Evolutionary conservation across 2,329 filamentous ascomycete genomes (phyloP).

Genomic region (Fusarium avenaceum): DNA sequence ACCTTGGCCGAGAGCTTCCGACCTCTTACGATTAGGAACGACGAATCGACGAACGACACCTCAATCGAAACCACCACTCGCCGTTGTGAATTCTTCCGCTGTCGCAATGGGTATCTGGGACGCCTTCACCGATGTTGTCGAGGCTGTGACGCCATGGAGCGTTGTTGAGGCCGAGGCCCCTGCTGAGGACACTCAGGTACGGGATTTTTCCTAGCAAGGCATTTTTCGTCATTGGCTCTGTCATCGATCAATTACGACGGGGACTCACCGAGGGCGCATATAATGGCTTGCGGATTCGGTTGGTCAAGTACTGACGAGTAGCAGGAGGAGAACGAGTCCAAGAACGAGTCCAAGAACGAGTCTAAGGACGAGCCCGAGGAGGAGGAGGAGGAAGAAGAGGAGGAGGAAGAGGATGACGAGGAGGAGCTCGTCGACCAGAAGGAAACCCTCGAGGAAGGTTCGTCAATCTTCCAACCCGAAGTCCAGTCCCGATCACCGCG

Average conservation of each 20-base stretch:
- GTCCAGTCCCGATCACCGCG: constrained; percentile 18
- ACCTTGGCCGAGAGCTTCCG: constrained; percentile 59
- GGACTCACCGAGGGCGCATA: constrained; percentile 6
- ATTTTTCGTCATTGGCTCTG: constrained; percentile 34
- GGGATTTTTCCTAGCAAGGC: constrained; percentile 43
- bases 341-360: constrained; percentile 65
- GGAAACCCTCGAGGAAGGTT: constrained; percentile 91
- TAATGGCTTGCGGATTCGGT: constrained; percentile 1
- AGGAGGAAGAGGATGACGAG: constrained; percentile 77
- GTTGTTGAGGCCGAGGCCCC: constrained; percentile 76
- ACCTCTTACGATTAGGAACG: constrained; percentile 55
- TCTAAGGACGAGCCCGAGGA: constrained; percentile 54
- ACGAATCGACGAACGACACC: constrained; percentile 53
- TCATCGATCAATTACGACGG: constrained; percentile 34
- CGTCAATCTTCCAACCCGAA: constrained; percentile 56
- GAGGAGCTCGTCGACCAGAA: constrained; percentile 90
- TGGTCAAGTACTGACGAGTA: constrained; percentile 34
- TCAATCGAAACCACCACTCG: constrained; percentile 57
- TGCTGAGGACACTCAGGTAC: constrained; percentile 73
- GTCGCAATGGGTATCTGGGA: constrained; percentile 77
- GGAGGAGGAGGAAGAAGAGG: constrained; percentile 64
- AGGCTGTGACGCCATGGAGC: constrained; percentile 75
- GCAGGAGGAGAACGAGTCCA: constrained; percentile 62
- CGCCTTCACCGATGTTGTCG: constrained; percentile 72
- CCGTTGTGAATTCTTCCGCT: constrained; percentile 57